Evolutionary conservation across 805 yeast species (phyloP).

Genomic region (Hanseniaspora occidentalis): DNA sequence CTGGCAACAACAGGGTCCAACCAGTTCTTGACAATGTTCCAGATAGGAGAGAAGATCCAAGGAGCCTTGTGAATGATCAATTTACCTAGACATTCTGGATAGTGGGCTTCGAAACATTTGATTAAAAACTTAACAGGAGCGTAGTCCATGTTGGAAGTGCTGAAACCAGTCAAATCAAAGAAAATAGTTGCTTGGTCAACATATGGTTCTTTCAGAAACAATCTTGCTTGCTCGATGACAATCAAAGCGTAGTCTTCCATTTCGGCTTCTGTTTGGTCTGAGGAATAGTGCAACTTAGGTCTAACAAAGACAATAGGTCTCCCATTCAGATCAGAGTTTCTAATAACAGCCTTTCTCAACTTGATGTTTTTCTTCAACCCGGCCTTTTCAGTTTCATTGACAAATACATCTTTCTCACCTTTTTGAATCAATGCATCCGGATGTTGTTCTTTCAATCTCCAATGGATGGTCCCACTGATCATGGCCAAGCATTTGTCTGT

Average conservation of each 20-base stretch:
- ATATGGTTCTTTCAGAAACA: slow-evolving; percentile 53
- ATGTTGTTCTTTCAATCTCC: slow-evolving; percentile 47
- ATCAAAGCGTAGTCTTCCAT: slow-evolving; percentile 64
- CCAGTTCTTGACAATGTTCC: slow-evolving; percentile 91
- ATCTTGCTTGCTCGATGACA: slow-evolving; percentile 70
- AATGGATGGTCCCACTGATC: slow-evolving; percentile 59
- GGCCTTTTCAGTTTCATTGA: slow-evolving; percentile 25
- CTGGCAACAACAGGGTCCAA: slow-evolving; percentile 93
- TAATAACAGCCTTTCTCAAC: slow-evolving; percentile 56
- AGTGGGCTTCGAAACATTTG: slow-evolving; percentile 86
- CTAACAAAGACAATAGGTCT: slow-evolving; percentile 77
- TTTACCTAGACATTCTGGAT: slow-evolving; percentile 85
- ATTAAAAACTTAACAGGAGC: slow-evolving; percentile 82
- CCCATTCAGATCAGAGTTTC: slow-evolving; percentile 59
- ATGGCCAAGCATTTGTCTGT: slow-evolving; percentile 54
- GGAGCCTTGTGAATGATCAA: slow-evolving; percentile 89
- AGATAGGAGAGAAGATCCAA: slow-evolving; percentile 89
- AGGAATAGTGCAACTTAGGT: slow-evolving; percentile 62
- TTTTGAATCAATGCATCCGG: slow-evolving; percentile 50
- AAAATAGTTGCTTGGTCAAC: slow-evolving; percentile 71
- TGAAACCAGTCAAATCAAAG: slow-evolving; percentile 78
- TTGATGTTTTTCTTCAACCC: slow-evolving; percentile 32
- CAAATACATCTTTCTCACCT: slow-evolving; percentile 58
- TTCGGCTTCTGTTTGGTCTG: slow-evolving; percentile 56
- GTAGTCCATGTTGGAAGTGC: slow-evolving; percentile 88